These are phyloP conservation scores for Gossypium thurberi DNA, from an alignment of 345 rosid genomes.

Conservation along the genomic window DNA sequence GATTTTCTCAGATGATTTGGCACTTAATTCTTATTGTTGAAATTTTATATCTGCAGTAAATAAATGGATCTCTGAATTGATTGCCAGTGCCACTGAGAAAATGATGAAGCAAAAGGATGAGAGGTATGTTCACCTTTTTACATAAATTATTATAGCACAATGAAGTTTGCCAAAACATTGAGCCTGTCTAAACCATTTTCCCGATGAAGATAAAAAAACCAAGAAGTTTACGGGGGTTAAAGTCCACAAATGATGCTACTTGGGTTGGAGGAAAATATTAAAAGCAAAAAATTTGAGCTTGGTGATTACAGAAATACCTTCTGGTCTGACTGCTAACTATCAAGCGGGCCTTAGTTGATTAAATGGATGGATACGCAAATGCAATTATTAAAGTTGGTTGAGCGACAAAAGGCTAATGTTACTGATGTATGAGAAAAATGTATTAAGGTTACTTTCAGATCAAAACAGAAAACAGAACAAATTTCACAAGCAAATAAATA, in stretches of 20 bases:
- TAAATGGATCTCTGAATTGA: constrained; percentile 81
- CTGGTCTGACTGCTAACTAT: neutral
- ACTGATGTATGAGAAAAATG: neutral
- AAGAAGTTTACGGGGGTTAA: neutral
- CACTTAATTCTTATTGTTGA: constrained; percentile 5
- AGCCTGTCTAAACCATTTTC: neutral
- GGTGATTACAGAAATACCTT: neutral
- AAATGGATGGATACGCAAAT: neutral
- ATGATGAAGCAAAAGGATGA: constrained; percentile 99
- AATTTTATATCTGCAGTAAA: constrained; percentile 45
- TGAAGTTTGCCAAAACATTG: neutral
- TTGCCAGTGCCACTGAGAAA: constrained; percentile 81
- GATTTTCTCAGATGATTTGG: neutral
- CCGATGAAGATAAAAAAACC: neutral
- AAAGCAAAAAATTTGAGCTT: neutral
- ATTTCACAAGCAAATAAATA: neutral
- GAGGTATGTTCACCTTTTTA: constrained; percentile 40
- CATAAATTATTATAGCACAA: neutral
- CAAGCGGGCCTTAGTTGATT: neutral
- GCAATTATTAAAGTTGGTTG: neutral
- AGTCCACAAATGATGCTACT: neutral
- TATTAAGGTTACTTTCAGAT: neutral
- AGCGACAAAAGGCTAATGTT: neutral
- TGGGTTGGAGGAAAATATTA: neutral
- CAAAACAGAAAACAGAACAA: neutral